A percentile compares a stretch with the other conserved stretches of the same genome.
These are phyloP conservation scores for Plasmodium gaboni DNA, from an alignment of 169 alveolate genomes.

Conservation along the genomic window DNA sequence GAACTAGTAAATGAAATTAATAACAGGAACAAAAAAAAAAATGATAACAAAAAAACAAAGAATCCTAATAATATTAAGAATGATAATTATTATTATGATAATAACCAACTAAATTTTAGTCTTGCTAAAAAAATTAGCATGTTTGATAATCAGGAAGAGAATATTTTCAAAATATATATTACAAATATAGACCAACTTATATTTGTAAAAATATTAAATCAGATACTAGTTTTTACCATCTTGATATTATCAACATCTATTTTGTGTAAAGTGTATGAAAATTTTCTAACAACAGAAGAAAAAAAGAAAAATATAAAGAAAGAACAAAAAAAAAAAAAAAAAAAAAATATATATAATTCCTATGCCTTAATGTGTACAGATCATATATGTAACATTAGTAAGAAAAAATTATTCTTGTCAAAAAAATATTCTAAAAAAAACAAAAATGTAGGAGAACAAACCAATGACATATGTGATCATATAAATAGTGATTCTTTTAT, in stretches of 20 bases:
- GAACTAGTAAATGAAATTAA: slow-evolving; percentile 18
- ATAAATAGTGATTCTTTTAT: no score
- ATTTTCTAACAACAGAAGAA: neutral
- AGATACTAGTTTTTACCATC: slow-evolving; percentile 22
- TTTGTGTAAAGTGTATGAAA: slow-evolving; percentile 37
- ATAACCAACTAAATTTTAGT: no score
- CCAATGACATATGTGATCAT: no score
- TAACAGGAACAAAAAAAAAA: slow-evolving; percentile 6
- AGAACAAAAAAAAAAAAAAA: neutral
- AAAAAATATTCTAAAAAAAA: no score
- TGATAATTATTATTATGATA: no score
- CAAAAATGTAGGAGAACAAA: no score
- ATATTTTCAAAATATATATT: slow-evolving; percentile 33
- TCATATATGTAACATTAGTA: no score
- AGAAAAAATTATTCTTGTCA: no score
- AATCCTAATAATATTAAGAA: no score
- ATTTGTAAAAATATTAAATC: slow-evolving; percentile 42
- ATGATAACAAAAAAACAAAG: neutral
- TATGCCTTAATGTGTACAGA: no score
- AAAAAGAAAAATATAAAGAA: neutral
- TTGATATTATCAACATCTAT: slow-evolving; percentile 35
- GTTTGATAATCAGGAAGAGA: slow-evolving; percentile 31
- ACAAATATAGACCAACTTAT: slow-evolving; percentile 13
- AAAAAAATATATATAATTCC: neutral
- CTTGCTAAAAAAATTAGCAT: slow-evolving; percentile 8